Percentiles rank a stretch among this genome's conserved stretches.
Evolutionary conservation across 164 flowering plant genomes (phyloP).

Genomic region (Santalum album): DNA sequence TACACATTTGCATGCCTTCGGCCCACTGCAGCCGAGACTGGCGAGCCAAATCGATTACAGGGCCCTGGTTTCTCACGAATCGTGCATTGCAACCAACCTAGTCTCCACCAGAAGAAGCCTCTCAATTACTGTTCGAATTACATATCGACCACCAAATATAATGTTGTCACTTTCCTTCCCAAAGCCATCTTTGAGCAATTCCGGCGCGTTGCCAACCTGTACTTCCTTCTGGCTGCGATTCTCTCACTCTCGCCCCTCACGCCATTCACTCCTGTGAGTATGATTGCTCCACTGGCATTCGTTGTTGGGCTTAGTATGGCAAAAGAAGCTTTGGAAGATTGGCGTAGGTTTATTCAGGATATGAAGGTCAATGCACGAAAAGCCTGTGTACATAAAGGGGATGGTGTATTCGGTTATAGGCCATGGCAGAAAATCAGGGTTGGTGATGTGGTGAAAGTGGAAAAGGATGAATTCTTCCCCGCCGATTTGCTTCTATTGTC

Average conservation of each 20-base stretch:
- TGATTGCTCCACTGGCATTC: slow-evolving; percentile 87
- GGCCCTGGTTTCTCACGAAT: slow-evolving; percentile 76
- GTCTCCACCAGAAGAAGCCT: slow-evolving; percentile 47
- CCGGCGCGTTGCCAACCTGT: slow-evolving; percentile 81
- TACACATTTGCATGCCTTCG: slow-evolving; percentile 52
- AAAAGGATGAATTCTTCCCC: slow-evolving; percentile 83
- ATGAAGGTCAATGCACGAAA: slow-evolving; percentile 67
- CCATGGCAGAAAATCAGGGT: slow-evolving; percentile 67
- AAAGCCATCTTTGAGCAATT: slow-evolving; percentile 94
- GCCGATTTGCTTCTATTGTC: slow-evolving; percentile 77
- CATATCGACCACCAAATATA: slow-evolving; percentile 89
- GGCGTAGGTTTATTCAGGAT: slow-evolving; percentile 86
- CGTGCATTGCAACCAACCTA: slow-evolving; percentile 72
- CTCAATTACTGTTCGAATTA: slow-evolving; percentile 56
- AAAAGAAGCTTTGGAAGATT: slow-evolving; percentile 92
- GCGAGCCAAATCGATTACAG: slow-evolving; percentile 36
- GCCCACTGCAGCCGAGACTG: slow-evolving; percentile 20
- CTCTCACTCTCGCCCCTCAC: slow-evolving; percentile 64
- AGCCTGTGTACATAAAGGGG: slow-evolving; percentile 45
- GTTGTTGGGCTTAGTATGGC: slow-evolving; percentile 97
- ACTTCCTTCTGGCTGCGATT: slow-evolving; percentile 62
- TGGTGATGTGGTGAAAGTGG: slow-evolving; percentile 82
- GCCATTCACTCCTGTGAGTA: slow-evolving; percentile 74
- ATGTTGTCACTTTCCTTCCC: slow-evolving; percentile 69
- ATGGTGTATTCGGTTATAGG: slow-evolving; percentile 48